A percentile compares a stretch with the other conserved stretches of the same genome.
These are phyloP conservation scores for Heracleum sosnowskyi DNA, from an alignment of 129 eudicot genomes.

Conservation along the genomic window DNA sequence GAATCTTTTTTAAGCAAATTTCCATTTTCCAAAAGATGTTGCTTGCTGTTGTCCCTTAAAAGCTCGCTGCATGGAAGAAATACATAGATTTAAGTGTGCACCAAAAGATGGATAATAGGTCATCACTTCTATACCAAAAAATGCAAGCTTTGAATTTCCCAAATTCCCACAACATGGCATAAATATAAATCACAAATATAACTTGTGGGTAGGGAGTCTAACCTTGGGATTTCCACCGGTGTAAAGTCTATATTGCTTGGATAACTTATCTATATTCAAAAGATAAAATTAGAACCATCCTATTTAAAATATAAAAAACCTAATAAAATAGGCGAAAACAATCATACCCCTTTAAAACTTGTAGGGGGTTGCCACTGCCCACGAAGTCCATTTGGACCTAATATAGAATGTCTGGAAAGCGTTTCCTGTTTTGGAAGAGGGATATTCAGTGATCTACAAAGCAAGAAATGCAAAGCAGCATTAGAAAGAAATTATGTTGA, in stretches of 20 bases:
- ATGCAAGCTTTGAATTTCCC: neutral
- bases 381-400: slow-evolving; percentile 95
- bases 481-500: neutral
- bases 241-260: slow-evolving; percentile 71
- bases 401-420: slow-evolving; percentile 80
- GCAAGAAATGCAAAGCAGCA: slow-evolving; percentile 15
- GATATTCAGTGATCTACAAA: slow-evolving; percentile 44
- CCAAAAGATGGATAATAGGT: neutral
- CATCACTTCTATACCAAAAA: neutral
- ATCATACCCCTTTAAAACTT: slow-evolving; percentile 44
- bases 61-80: slow-evolving; percentile 12
- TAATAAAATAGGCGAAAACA: slow-evolving; percentile 1
- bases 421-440: slow-evolving; percentile 92
- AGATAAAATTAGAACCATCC: slow-evolving; percentile 10
- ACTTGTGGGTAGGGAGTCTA: slow-evolving; percentile 9
- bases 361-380: slow-evolving; percentile 78
- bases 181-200: neutral
- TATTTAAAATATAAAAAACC: neutral
- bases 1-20: slow-evolving; percentile 22
- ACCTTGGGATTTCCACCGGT: slow-evolving; percentile 82
- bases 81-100: neutral
- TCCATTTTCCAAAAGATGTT: slow-evolving; percentile 40
- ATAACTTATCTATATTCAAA: slow-evolving; percentile 58
- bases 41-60: slow-evolving; percentile 37
- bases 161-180: neutral